phyloP scores from a whole-genome alignment of 179 eudicot genomes.

The Spergularia azorica region DNA sequence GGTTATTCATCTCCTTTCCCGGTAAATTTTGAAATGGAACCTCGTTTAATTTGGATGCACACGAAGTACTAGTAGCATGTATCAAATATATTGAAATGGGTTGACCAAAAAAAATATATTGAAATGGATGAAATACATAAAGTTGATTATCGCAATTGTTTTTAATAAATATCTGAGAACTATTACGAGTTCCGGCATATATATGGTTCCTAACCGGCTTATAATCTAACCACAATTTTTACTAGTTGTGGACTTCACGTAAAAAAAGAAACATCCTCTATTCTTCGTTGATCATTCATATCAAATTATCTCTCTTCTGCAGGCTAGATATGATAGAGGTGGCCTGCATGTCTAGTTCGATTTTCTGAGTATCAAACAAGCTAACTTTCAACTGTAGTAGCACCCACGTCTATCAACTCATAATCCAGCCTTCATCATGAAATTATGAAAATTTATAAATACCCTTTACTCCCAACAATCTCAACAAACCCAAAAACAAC shows the following conservation, averaged over 20 bases:
- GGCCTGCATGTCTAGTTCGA: constrained; percentile 24
- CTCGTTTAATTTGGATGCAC: too few relatives aligned
- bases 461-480: constrained; percentile 15
- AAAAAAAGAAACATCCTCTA: constrained; percentile 16
- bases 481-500: constrained; percentile 17
- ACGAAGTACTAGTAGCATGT: too few relatives aligned
- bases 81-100: too few relatives aligned
- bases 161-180: too few relatives aligned
- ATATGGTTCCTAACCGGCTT: too few relatives aligned
- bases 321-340: constrained; percentile 14
- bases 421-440: constrained; percentile 19
- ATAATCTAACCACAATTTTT: neutral
- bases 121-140: too few relatives aligned
- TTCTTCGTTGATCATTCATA: neutral
- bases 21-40: too few relatives aligned
- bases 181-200: neutral
- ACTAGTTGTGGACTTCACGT: constrained; percentile 39
- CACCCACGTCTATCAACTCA: constrained; percentile 43
- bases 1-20: too few relatives aligned
- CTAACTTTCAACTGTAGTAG: constrained; percentile 40
- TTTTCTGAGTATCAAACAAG: neutral
- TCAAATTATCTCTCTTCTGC: constrained; percentile 7
- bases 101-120: too few relatives aligned
- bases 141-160: too few relatives aligned
- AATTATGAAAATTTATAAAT: constrained; percentile 31